These are phyloP conservation scores for Brachypodium distachyon DNA, from an alignment of 202 grass and related monocot species.

Conservation along the genomic window DNA sequence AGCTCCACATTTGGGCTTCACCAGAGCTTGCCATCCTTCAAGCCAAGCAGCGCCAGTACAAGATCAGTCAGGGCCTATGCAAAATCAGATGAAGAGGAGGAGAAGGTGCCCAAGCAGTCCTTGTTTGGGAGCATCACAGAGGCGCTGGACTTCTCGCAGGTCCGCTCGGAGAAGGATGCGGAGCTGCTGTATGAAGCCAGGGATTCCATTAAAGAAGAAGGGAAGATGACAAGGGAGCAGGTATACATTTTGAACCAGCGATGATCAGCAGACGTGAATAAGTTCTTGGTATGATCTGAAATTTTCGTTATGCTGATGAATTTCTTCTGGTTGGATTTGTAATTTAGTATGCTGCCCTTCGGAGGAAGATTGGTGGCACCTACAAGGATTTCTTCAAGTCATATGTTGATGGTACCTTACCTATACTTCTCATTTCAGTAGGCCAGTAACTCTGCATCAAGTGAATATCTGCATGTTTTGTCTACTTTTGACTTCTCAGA, in stretches of 20 bases:
- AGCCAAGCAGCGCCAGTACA: neutral
- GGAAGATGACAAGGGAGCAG: slow-evolving; percentile 76
- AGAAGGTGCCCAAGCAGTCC: slow-evolving; percentile 53
- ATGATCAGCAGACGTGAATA: neutral
- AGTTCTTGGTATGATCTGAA: neutral
- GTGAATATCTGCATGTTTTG: neutral
- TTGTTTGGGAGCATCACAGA: slow-evolving; percentile 80
- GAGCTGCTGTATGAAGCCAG: slow-evolving; percentile 79
- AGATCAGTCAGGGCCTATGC: slow-evolving; percentile 40
- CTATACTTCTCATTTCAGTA: neutral
- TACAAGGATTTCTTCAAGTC: slow-evolving; percentile 99
- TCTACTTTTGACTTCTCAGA: neutral
- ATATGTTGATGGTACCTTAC: slow-evolving; percentile 67
- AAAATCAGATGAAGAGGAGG: slow-evolving; percentile 25
- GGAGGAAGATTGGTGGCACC: slow-evolving; percentile 95
- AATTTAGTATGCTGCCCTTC: slow-evolving; percentile 71
- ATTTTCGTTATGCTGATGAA: neutral
- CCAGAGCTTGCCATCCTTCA: slow-evolving; percentile 9
- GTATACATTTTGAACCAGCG: slow-evolving; percentile 20
- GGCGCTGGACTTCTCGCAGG: slow-evolving; percentile 87
- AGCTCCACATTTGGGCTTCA: slow-evolving; percentile 33
- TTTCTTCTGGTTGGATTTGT: neutral
- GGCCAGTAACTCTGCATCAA: neutral
- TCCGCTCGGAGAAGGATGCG: slow-evolving; percentile 76
- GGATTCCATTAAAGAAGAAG: slow-evolving; percentile 56